Evolutionary conservation across 2,329 filamentous ascomycete species (phyloP), one percentile per base, ranked within the genome.

Genomic region (Coniella lustricola): DNA sequence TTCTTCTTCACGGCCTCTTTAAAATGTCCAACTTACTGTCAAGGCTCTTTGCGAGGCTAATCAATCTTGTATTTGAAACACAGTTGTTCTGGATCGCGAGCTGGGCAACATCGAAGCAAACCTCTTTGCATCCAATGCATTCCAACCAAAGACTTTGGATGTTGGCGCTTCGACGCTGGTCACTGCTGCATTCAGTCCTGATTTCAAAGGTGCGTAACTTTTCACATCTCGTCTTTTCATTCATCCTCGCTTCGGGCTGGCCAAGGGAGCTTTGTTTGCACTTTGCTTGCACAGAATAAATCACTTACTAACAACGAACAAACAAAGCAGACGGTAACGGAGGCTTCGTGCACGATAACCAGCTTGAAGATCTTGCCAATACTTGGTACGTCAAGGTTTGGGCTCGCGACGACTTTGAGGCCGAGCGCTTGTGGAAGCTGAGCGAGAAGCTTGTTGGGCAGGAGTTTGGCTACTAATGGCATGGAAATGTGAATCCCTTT

Each of bases 401-500:
- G 57, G 59, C 49, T 1, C 56, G 50, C 1, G 55, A 54, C 37
- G 32, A 49, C 2, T 22, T 54, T 2, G 58, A 60, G 32, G 71
- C 72, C 0, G 66, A 69, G 50, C 69, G 56, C 57, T 57, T 74
- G 33, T 76, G 72, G 73, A 61, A 62, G 37, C 37, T 73, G 40
- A 73, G 67, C n/a, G 69, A 73, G 60, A 58, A 68, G 54, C 54
- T 74, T 42, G 70, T 74, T n/a, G 64, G 61, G 0, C 61, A 72
- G 48, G 59, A 65, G 47, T 72, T 72, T 31, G n/a, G 8, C 7
- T 41, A 41, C 14, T 41, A n/a, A 41, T 14, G 13, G 12, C 13
- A 39, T 4, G 17, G 20, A 3, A 38, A 14, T 2, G 17, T n/a
- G n/a, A n/a, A n/a, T n/a, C n/a, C n/a, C n/a, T n/a, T n/a, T n/a